Base-by-base conservation (phyloP, 2,329 filamentous ascomycete genomes). In the Alternaria ethzedia region DNA sequence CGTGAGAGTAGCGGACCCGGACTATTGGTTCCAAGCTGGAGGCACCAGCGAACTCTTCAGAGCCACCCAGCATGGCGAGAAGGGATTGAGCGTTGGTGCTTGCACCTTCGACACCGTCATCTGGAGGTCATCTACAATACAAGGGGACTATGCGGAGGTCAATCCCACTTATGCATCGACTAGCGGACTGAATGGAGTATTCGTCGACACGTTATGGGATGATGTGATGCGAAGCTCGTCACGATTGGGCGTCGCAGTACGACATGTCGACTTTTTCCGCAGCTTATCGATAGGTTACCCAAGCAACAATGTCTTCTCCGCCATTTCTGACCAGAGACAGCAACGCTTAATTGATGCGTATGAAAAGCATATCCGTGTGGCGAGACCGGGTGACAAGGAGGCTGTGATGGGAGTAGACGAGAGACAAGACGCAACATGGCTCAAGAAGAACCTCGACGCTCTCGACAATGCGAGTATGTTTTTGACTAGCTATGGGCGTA, bases 81-180 rank as follows among this genome's bases (percentile, higher is more conserved):
- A 1, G 1, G 0, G 2, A 0, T 20, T 50, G 17, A 30, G 0
- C 0, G 1, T 30, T 2, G 11, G n/a, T 1, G 11, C 25, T 5
- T 15, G 4, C 4, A 9, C 11, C 0, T 50, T 50, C 12, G 47
- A 50, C 10, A 30, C 12, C 8, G 26, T 50, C 1, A 1, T 30
- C 0, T 21, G 21, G 21, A 21, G 21, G 21, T 21, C 21, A 21
- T 21, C 21, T 21, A 21, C 21, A 4, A 21, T 21, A 21, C 21
- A 21, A 21, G 21, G 21, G 21, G 21, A 21, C 21, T 21, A 21
- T 21, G 21, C 21, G 11, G 13, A 12, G 4, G 5, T 3, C 1
- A 17, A 11, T 4, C 6, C 25, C 11, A 8, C 15, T 2, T 36
- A 26, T 8, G 1, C 0, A 0, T 17, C 8, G 5, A 1, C 2